Base-by-base conservation (phyloP, 257 asterid genomes). In the Vinca minor region DNA sequence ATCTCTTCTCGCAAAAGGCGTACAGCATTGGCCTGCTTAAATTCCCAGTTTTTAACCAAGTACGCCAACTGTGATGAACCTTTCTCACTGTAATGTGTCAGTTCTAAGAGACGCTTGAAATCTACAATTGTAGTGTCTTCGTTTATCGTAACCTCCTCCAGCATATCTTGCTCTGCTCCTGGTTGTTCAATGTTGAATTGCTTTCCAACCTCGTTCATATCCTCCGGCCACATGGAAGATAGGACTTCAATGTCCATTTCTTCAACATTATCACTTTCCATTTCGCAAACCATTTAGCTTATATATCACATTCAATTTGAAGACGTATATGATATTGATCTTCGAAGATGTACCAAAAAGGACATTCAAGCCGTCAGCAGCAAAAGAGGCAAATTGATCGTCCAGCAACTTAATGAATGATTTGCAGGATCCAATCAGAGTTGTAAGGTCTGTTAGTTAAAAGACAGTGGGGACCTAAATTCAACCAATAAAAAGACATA, bases 211-310 rank as follows among this genome's bases (percentile, higher is more conserved):
- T 84, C 95, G 25, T 86, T 91, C 60, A 88, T 85, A 71, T 86
- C 94, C 63, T 91, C 96, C 2, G 96, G 98, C 98, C 98, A 91
- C 98, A 91, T 91, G 3, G 96, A 91, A 17, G 94, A 74, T n/a
- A 91, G 88, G 74, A 86, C 70, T 70, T 78, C 91, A 21, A 82
- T 55, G 57, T 91, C 98, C 94, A 80, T 84, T 39, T 91, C 95
- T 62, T 91, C 96, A 0, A 82, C 29, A 36, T 70, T 81, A 38
- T 84, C 95, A 2, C 48, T 68, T 66, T 85, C 89, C 83, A 81
- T 86, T 68, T 87, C 95, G 35, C 88, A 84, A 34, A 84, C 95
- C 74, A 70, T 70, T 47, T 42, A 55, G 28, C 20, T 38, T 32
- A 11, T 49, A 12, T 69, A 8, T 38, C 15, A 57, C 73, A 67